phyloP scores from a whole-genome alignment of 2,329 filamentous ascomycete species.

The Trichophyton rubrum region DNA sequence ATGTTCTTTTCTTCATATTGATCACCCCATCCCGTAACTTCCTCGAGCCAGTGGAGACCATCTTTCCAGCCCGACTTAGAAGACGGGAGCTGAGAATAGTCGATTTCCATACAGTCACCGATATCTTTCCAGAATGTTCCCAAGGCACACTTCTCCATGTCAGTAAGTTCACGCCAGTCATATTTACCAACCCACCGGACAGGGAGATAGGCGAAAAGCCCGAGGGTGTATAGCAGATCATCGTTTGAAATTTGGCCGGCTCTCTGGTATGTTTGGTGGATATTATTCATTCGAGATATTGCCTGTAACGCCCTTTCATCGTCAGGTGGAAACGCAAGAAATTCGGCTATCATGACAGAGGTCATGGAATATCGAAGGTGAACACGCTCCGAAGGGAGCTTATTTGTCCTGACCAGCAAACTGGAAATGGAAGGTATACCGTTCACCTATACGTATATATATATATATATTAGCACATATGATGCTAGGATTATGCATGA shows the following conservation, averaged over 20 bases:
- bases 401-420: constrained; percentile 38
- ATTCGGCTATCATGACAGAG: constrained; percentile 37
- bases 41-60: constrained; percentile 36
- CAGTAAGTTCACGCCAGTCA: constrained; percentile 53
- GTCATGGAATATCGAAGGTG: constrained; percentile 45
- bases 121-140: constrained; percentile 54
- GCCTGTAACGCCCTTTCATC: constrained; percentile 32
- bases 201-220: constrained; percentile 49
- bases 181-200: constrained; percentile 45
- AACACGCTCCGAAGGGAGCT: constrained; percentile 36
- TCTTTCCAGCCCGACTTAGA: constrained; percentile 30
- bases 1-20: constrained; percentile 46
- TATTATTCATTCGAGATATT: constrained; percentile 43
- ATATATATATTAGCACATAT: background rate
- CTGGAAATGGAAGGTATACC: constrained; percentile 40
- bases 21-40: constrained; percentile 34
- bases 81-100: constrained; percentile 29
- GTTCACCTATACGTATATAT: constrained; percentile 15
- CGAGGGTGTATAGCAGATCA: constrained; percentile 47
- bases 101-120: constrained; percentile 56
- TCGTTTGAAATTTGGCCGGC: constrained; percentile 42
- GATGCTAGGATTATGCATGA: background rate
- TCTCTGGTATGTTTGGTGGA: constrained; percentile 32
- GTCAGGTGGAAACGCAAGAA: constrained; percentile 23
- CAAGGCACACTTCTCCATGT: constrained; percentile 50